Percentiles rank a stretch among this genome's conserved stretches.
phyloP scores from a whole-genome alignment of 352 stramenopile species.

The Pythium myriotylum region DNA sequence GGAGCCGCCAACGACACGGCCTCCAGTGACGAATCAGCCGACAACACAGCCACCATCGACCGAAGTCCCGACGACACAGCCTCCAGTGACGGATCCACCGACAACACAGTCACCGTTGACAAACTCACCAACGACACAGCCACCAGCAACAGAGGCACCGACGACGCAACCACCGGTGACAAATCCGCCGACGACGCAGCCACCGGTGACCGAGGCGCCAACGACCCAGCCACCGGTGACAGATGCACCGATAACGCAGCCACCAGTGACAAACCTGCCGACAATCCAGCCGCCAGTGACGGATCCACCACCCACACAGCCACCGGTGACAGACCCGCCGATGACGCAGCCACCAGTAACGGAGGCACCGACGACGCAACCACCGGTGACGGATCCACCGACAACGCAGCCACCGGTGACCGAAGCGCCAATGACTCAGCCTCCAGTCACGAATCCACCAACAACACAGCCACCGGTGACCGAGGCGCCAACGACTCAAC shows the following conservation, averaged over 20 bases:
- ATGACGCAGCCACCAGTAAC: neutral
- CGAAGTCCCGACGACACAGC: neutral
- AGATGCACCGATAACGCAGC: neutral
- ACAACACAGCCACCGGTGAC: slow-evolving; percentile 1
- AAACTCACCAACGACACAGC: neutral
- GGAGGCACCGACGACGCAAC: neutral
- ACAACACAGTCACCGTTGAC: neutral
- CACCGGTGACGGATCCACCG: neutral
- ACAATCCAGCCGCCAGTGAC: neutral
- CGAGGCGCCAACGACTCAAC: slow-evolving; percentile 1
- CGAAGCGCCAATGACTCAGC: neutral
- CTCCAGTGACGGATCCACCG: neutral
- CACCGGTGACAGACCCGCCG: neutral
- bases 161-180: too few relatives aligned
- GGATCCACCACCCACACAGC: neutral
- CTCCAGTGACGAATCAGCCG: neutral
- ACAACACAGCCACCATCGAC: slow-evolving; percentile 2
- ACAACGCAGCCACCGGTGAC: slow-evolving; percentile 1
- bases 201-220: neutral
- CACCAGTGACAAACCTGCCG: neutral
- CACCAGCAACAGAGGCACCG: too few relatives aligned
- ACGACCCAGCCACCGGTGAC: neutral
- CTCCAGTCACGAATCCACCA: neutral
- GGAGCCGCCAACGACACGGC: neutral
- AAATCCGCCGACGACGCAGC: too few relatives aligned